phyloP scores from a whole-genome alignment of 2,329 filamentous ascomycete species.

The Trichophyton schoenleinii region DNA sequence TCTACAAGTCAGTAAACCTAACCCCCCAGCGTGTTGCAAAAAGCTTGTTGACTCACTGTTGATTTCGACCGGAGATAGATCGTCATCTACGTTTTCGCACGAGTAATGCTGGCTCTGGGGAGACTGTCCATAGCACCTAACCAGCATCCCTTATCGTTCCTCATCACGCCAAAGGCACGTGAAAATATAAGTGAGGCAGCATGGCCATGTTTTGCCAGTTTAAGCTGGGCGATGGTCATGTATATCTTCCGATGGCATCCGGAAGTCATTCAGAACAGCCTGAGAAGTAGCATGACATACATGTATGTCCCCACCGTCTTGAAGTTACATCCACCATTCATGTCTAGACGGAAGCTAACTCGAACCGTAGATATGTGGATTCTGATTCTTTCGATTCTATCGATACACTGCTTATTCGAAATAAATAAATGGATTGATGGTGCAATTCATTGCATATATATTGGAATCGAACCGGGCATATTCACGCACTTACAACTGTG shows the following conservation, averaged over 20 bases:
- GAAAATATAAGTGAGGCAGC: conserved; percentile 52
- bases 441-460: neutral
- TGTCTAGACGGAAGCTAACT: conserved; percentile 8
- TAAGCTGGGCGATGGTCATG: conserved; percentile 93
- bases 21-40: conserved; percentile 7
- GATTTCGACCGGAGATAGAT: conserved; percentile 45
- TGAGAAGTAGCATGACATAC: conserved; percentile 93
- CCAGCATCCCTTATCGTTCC: conserved; percentile 29
- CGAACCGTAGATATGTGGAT: conserved; percentile 51
- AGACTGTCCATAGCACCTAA: conserved; percentile 62
- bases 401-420: conserved; percentile 75
- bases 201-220: conserved; percentile 83
- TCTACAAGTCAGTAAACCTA: conserved; percentile 44
- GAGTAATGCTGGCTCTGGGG: conserved; percentile 72
- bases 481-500: neutral
- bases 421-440: conserved; percentile 39
- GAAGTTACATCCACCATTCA: neutral
- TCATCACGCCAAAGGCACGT: conserved; percentile 35
- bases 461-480: neutral
- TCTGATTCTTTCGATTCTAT: conserved; percentile 82
- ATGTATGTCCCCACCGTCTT: conserved; percentile 51
- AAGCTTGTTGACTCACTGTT: neutral
- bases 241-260: conserved; percentile 87
- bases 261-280: conserved; percentile 76
- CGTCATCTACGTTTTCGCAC: conserved; percentile 92